These are phyloP conservation scores for Hymenotorrendiella dingleyae DNA, from an alignment of 2,329 filamentous ascomycete species.

Conservation along the genomic window DNA sequence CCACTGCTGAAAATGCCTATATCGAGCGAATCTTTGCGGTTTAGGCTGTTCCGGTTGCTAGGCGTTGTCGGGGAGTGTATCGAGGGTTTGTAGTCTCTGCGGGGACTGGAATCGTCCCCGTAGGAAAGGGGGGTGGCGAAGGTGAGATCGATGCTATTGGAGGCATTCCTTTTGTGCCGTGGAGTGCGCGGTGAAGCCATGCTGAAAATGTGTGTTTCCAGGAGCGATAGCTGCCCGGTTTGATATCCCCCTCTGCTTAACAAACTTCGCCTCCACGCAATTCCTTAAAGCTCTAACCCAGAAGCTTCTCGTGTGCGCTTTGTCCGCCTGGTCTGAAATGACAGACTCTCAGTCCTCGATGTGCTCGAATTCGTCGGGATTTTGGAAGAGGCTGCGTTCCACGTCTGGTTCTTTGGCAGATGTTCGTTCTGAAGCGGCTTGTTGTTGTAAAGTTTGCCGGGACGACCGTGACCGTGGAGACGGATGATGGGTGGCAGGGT, in stretches of 20 bases:
- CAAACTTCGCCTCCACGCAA: no score
- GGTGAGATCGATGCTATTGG: conserved; percentile 42
- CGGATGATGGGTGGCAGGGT: conserved; percentile 18
- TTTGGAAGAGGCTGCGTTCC: no score
- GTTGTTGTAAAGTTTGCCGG: neutral
- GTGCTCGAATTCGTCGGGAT: no score
- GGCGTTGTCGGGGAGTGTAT: conserved; percentile 26
- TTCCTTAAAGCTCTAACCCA: no score
- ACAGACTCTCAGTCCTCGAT: no score
- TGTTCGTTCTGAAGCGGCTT: no score
- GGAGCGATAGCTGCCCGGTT: conserved; percentile 14
- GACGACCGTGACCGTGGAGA: conserved; percentile 15
- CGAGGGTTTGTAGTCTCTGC: conserved; percentile 28
- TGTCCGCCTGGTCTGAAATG: no score
- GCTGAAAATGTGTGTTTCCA: conserved; percentile 16
- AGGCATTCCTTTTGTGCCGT: conserved; percentile 53
- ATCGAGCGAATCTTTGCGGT: conserved; percentile 23
- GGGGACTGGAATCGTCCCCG: conserved; percentile 13
- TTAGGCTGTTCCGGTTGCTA: conserved; percentile 16
- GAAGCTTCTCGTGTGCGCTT: no score
- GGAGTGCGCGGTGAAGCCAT: conserved; percentile 50
- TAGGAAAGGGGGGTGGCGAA: conserved; percentile 26
- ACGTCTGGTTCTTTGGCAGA: no score
- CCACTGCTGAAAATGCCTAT: conserved; percentile 31
- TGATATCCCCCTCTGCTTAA: conserved; percentile 3